Conservation (phyloP, 2,329 filamentous ascomycete species). For the Madurella fahalii region DNA sequence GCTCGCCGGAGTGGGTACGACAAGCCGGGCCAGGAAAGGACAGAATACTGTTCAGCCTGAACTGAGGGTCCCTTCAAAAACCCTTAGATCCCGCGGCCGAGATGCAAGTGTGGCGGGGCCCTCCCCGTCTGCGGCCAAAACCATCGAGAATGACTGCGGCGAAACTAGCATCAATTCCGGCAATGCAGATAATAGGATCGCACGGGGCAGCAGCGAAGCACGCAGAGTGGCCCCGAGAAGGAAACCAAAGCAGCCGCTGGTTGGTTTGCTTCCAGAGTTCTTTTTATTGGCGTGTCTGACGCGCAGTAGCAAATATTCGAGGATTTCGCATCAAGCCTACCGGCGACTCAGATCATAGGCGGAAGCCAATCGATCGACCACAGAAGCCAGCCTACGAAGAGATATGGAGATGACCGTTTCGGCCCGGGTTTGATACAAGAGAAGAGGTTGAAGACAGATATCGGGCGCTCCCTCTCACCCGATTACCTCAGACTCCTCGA, state of each 20-base stretch:
- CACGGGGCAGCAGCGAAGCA: background rate
- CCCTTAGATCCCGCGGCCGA: background rate
- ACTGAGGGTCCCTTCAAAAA: background rate
- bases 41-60: background rate
- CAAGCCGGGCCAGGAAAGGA: background rate
- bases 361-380: slow-evolving; percentile 10
- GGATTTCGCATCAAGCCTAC: slow-evolving; percentile 7
- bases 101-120: background rate
- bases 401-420: background rate
- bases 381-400: background rate
- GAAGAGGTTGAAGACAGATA: background rate
- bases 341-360: slow-evolving; percentile 12
- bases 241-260: slow-evolving; percentile 20
- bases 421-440: background rate
- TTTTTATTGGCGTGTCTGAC: background rate
- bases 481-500: background rate
- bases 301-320: slow-evolving; percentile 14
- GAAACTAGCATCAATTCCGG: background rate
- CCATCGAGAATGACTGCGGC: background rate
- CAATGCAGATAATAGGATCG: background rate
- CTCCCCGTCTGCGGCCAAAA: background rate
- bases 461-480: background rate
- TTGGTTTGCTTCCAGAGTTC: background rate
- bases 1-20: background rate
- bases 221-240: slow-evolving; percentile 6